Base-by-base conservation (phyloP, 2,329 filamentous ascomycete genomes). In the Thyridium curvatum region DNA sequence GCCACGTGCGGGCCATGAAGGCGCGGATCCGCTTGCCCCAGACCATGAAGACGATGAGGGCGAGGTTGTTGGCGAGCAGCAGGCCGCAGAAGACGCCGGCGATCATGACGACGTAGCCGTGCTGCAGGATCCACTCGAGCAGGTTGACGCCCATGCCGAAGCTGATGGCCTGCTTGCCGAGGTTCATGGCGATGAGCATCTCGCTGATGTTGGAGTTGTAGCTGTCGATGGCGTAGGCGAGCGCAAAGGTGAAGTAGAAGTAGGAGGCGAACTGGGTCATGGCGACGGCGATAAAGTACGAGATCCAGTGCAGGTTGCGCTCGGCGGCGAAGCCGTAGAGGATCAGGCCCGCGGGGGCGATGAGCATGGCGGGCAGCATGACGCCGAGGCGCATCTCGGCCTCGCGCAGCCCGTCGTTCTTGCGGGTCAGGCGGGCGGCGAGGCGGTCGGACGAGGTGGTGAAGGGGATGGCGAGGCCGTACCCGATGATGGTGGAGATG, bases 221-320 rank as follows among this genome's bases (percentile, higher is more conserved):
- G 38, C 66, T 71, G 50, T 80, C 76, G 30, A 80, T 70, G 2
- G 76, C 74, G 48, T 81, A 80, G 3, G 75, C 76, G 8, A 82
- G 62, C 10, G 74, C 72, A 48, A 79, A 75, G 12, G 68, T 71
- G 52, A 75, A 75, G 53, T 66, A 77, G 47, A 75, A 76, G 53
- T 73, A 77, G 4, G 61, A 61, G 15, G 62, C 60, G 54, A 66
- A 74, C 40, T 70, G 66, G 10, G 60, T 58, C 58, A 75, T 60
- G n/a, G 55, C 65, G 4, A 70, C 65, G 7, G 68, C 72, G 12
- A 64, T 52, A 42, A 75, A 72, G 54, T 72, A 77, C 3, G 55
- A 56, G 18, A 66, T 51, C 64, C 64, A 69, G 47, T 65, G 65
- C 37, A 68, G 51, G 41, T 68, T 52, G 8, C 52, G 43, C 40